Percentiles rank a stretch among this genome's conserved stretches.
These are phyloP conservation scores for Colletotrichum viniferum DNA, from an alignment of 2,329 filamentous ascomycete species.

Conservation along the genomic window DNA sequence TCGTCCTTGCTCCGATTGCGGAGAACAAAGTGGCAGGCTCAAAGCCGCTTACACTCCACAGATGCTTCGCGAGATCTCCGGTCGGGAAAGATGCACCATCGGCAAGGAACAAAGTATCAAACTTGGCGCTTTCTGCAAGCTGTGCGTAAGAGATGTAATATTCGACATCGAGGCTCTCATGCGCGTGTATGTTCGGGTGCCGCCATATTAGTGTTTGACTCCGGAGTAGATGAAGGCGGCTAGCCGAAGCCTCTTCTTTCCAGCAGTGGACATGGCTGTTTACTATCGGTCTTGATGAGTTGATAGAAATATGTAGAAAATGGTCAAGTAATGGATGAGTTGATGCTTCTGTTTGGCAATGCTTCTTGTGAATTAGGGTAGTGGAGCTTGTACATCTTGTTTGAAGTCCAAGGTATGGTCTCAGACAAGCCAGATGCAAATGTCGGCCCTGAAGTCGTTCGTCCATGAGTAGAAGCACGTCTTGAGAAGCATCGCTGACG, in stretches of 20 bases:
- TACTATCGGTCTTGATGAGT: background rate
- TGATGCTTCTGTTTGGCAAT: background rate
- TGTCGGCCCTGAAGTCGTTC: background rate
- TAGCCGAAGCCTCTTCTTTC: background rate
- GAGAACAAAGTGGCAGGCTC: background rate
- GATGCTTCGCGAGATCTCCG: background rate
- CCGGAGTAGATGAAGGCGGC: conserved; percentile 14
- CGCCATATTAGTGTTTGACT: conserved; percentile 8
- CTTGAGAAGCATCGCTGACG: background rate
- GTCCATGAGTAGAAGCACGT: background rate
- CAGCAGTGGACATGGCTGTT: background rate
- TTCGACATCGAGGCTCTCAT: conserved; percentile 15
- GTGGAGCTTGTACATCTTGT: background rate
- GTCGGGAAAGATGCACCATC: background rate
- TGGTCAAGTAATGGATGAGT: background rate
- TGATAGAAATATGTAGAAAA: rapidly evolving
- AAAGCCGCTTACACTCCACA: background rate
- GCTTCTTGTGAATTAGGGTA: background rate
- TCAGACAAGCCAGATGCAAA: background rate
- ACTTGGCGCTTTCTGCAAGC: conserved; percentile 13
- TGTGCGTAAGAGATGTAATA: conserved; percentile 15
- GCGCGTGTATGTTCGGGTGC: conserved; percentile 1
- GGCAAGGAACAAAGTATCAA: conserved; percentile 5
- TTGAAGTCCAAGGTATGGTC: background rate
- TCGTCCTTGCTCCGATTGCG: background rate